Conservation (phyloP, 768 basidiomycete genomes). For the Leccinum olivaceopallidum region DNA sequence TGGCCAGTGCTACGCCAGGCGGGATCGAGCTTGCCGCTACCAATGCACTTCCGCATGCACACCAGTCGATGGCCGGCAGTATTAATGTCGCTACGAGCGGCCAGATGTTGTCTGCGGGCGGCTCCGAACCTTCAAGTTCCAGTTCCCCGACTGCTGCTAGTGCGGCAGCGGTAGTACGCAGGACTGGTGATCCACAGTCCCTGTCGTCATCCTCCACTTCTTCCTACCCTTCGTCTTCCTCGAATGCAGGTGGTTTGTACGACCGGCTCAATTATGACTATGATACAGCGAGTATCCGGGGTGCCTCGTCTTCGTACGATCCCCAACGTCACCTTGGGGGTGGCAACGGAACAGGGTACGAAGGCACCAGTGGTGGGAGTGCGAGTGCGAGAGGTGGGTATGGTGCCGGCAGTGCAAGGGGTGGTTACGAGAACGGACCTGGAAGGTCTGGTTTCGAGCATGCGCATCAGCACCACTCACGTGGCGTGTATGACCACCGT, state of each 20-base stretch:
- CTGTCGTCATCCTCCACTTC: constrained; percentile 16
- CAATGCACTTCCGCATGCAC: constrained; percentile 11
- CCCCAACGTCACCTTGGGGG: constrained; percentile 19
- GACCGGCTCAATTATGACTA: constrained; percentile 27
- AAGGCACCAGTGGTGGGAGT: constrained; percentile 13
- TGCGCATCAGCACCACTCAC: constrained; percentile 27
- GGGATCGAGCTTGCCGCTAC: constrained; percentile 31
- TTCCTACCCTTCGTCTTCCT: constrained; percentile 20
- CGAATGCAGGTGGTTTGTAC: constrained; percentile 20
- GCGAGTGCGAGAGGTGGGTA: constrained; percentile 23
- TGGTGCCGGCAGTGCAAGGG: constrained; percentile 16
- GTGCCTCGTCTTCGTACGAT: constrained; percentile 20
- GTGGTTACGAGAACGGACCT: constrained; percentile 23
- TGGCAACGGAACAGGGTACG: constrained; percentile 15
- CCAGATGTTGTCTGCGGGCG: constrained; percentile 22
- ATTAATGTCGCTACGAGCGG: constrained; percentile 11
- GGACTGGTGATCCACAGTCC: constrained; percentile 15
- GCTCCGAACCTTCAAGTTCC: constrained; percentile 16
- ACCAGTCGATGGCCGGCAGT: constrained; percentile 14
- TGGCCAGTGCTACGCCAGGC: constrained; percentile 33
- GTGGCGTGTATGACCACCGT: constrained; percentile 29
- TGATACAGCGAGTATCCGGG: constrained; percentile 17
- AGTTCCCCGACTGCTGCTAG: constrained; percentile 7
- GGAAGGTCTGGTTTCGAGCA: constrained; percentile 27
- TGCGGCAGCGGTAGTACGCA: constrained; percentile 7